Conservation (phyloP, 257 asterid species). For the Vinca minor region DNA sequence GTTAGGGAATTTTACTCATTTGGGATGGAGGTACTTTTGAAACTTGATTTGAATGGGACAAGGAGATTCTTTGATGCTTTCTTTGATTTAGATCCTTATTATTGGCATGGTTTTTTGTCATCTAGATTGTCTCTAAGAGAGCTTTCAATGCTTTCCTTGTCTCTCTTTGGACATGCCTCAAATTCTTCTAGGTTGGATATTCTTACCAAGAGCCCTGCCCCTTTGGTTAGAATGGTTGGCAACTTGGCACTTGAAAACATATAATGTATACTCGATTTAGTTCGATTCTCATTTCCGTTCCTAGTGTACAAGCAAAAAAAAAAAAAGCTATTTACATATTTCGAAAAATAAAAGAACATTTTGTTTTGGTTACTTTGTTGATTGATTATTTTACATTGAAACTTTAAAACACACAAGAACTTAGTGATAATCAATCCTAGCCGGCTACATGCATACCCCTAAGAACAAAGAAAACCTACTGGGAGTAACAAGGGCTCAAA, state of each 20-base stretch:
- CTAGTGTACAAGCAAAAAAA: neutral
- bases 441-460: no score
- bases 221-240: constrained; percentile 56
- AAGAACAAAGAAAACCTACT: no score
- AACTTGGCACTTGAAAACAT: constrained; percentile 61
- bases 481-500: no score
- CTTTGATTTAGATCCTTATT: constrained; percentile 65
- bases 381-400: no score
- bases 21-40: constrained; percentile 85
- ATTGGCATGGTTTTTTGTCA: constrained; percentile 75
- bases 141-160: constrained; percentile 48
- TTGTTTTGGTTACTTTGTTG: no score
- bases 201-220: constrained; percentile 62
- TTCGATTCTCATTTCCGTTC: neutral
- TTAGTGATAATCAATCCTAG: neutral
- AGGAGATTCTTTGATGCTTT: constrained; percentile 74
- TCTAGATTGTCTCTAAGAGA: constrained; percentile 60
- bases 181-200: constrained; percentile 50
- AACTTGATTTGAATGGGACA: constrained; percentile 19
- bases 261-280: constrained; percentile 16
- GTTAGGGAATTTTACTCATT: constrained; percentile 55
- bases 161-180: constrained; percentile 60
- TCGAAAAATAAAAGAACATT: no score
- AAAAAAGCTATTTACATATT: neutral
- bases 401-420: neutral